A percentile compares a stretch with the other conserved stretches of the same genome.
Evolutionary conservation across 129 eudicot species (phyloP).

Genomic region (Flaveria linearis): DNA sequence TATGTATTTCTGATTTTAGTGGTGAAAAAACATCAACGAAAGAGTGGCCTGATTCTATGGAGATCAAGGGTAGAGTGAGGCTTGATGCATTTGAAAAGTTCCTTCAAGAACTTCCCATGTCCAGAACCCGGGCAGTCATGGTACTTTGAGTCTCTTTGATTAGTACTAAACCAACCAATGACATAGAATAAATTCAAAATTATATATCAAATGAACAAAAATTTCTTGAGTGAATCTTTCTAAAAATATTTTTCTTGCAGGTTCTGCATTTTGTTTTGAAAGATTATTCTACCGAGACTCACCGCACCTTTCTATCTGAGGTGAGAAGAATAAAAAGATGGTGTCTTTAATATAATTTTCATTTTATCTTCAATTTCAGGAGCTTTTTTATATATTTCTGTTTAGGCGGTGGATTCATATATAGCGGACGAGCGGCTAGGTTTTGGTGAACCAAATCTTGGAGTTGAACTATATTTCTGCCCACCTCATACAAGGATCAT

Average conservation of each 20-base stretch:
- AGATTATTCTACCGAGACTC: constrained; percentile 45
- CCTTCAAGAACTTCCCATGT: constrained; percentile 80
- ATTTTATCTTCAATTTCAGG: not conserved
- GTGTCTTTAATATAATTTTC: not conserved
- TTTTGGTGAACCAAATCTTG: constrained; percentile 73
- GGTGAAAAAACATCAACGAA: constrained; percentile 79
- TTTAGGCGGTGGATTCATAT: constrained; percentile 65
- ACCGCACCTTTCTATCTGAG: constrained; percentile 54
- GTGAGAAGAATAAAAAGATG: constrained; percentile 25
- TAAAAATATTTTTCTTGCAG: constrained; percentile 34
- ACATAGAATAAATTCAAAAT: not conserved
- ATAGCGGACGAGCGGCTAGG: constrained; percentile 67
- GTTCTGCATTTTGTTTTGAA: constrained; percentile 57
- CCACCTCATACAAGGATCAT: constrained; percentile 52
- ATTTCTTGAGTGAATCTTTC: not conserved
- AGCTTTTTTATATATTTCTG: not conserved
- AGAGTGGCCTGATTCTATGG: constrained; percentile 77
- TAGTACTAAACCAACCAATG: constrained; percentile 4
- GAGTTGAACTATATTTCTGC: constrained; percentile 73
- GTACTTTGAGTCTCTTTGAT: constrained; percentile 31
- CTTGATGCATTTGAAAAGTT: constrained; percentile 84
- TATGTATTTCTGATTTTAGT: constrained; percentile 41
- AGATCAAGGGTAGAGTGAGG: constrained; percentile 86
- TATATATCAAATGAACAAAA: not conserved
- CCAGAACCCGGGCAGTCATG: constrained; percentile 93